phyloP scores from a whole-genome alignment of 83 land plant genomes.

The Picea mariana region DNA sequence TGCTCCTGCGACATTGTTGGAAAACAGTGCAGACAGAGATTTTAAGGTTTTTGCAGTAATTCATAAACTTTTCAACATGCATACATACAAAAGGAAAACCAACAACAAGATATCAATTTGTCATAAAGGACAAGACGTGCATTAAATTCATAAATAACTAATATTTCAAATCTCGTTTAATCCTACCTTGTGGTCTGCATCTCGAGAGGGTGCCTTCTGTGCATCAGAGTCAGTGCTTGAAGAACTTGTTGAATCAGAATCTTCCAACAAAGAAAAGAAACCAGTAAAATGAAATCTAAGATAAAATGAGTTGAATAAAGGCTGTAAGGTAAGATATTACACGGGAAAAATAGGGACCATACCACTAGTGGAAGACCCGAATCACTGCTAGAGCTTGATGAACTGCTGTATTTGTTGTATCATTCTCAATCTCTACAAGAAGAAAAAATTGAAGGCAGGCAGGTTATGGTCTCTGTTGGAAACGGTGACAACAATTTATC shows the following conservation, averaged over 20 bases:
- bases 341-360: constrained; percentile 18
- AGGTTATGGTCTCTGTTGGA: constrained; percentile 33
- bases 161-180: background rate
- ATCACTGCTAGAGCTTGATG: constrained; percentile 71
- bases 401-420: constrained; percentile 50
- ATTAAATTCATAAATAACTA: too few species aligned
- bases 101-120: too few species aligned
- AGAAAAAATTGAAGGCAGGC: constrained; percentile 51
- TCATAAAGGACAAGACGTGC: too few species aligned
- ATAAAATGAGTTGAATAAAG: background rate
- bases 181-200: constrained; percentile 34
- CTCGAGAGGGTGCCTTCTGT: constrained; percentile 46
- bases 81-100: too few species aligned
- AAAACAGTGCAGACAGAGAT: background rate
- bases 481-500: too few species aligned
- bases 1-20: constrained; percentile 45
- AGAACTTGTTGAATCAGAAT: constrained; percentile 78
- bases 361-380: constrained; percentile 90
- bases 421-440: constrained; percentile 78
- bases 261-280: constrained; percentile 25
- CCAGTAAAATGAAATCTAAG: background rate
- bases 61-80: too few species aligned
- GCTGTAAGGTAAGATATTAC: background rate
- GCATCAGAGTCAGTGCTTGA: constrained; percentile 81
- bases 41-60: background rate